Conservation (phyloP, 768 basidiomycete species). For the Neoboletus brunneissimus region DNA sequence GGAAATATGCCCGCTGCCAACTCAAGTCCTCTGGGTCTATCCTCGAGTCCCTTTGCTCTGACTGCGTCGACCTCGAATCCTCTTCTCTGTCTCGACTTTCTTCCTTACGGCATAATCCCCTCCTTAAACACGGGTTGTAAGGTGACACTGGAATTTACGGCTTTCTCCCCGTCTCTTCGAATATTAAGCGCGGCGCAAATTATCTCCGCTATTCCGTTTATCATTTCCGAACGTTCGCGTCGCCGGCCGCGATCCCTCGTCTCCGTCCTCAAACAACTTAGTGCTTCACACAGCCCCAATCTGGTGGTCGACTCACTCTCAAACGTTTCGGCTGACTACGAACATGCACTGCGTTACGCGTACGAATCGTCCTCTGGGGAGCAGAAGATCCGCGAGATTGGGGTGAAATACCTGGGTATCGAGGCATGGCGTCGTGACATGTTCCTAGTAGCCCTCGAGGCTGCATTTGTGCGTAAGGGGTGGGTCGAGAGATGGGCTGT, state of each 20-base stretch:
- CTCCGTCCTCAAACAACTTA: constrained; percentile 37
- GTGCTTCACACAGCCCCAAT: constrained; percentile 20
- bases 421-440: constrained; percentile 46
- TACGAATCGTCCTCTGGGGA: constrained; percentile 9
- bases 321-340: constrained; percentile 41
- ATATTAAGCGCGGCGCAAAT: constrained; percentile 38
- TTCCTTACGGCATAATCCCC: constrained; percentile 11
- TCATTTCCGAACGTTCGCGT: constrained; percentile 29
- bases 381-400: constrained; percentile 12
- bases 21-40: constrained; percentile 10
- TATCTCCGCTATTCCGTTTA: constrained; percentile 45
- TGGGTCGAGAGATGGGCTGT: constrained; percentile 47
- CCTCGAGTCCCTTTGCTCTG: constrained; percentile 7
- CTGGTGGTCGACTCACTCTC: constrained; percentile 34
- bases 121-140: constrained; percentile 17
- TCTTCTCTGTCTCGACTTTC: constrained; percentile 24
- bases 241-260: constrained; percentile 40
- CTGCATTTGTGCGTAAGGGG: constrained; percentile 44
- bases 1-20: not conserved
- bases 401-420: constrained; percentile 26
- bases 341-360: constrained; percentile 7
- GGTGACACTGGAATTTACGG: constrained; percentile 35
- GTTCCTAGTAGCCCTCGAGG: constrained; percentile 52
- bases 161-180: constrained; percentile 36
- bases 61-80: constrained; percentile 4